Evolutionary conservation across 73 alveolate genomes (phyloP), one percentile per base, ranked within the genome.

Genomic region (Halteria grandinella): DNA sequence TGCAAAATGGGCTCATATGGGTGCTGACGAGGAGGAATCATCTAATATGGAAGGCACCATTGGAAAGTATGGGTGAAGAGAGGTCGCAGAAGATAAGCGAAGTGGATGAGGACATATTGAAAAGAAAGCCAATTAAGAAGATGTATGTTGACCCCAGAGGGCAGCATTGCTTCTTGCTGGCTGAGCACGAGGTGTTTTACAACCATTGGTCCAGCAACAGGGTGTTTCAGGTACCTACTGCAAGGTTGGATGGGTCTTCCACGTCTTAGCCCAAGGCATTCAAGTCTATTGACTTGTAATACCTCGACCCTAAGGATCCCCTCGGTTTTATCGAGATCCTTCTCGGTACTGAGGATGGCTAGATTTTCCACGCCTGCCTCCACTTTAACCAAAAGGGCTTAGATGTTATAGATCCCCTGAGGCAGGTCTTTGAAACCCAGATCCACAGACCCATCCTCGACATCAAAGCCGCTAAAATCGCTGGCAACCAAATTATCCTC

Each of bases 141-240:
- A 70, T 70, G 47, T 70, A 48, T 34, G 83, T 70, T 1, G 83
- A 70, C 36, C 15, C 25, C n/a, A 33, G 50, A 32, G 83, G 83
- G 24, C 55, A 44, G 14, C 83, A 70, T 31, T 70, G 83, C 72
- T 48, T 70, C 47, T 39, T 70, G 51, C 41, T 70, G 57, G 71
- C 83, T 2, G 83, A 70, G 83, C 69, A 70, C 52, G 83, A 70
- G 51, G 34, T 70, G 20, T 70, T 70, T 33, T 70, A 70, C 72
- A 48, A 49, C 51, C 33, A 70, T 49, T 70, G 83, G 83, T n/a
- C 11, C 50, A 33, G 59, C 28, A 49, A 70, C 21, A 25, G 12
- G 4, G 59, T 70, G 8, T 48, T 32, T 21, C 28, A 27, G 58
- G 71, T 70, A 1, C 15, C 20, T 33, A 48, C 83, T 7, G 28